Evolutionary conservation across 2,329 filamentous ascomycete genomes (phyloP).

Genomic region (Ceratocystis variospora): DNA sequence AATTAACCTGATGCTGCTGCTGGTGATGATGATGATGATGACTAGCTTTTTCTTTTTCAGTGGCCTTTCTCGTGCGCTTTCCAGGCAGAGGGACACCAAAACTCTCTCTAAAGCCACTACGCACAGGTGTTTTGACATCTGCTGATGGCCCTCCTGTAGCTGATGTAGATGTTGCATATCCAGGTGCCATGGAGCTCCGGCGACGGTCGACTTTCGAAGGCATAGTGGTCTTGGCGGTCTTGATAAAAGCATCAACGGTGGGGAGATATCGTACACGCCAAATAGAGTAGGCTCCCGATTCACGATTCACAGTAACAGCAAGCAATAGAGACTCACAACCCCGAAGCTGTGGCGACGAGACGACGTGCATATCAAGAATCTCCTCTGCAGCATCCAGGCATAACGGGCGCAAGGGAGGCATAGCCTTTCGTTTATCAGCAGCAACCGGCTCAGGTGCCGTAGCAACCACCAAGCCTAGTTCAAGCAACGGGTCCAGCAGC

Average conservation of each 20-base stretch:
- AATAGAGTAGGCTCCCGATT: slow-evolving; percentile 63
- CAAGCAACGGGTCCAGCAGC: slow-evolving; percentile 71
- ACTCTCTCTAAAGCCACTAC: slow-evolving; percentile 60
- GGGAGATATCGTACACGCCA: slow-evolving; percentile 73
- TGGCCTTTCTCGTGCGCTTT: slow-evolving; percentile 35
- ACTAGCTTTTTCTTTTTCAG: slow-evolving; percentile 26
- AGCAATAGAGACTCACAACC: slow-evolving; percentile 46
- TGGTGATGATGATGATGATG: not conserved
- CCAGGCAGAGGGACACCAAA: slow-evolving; percentile 47
- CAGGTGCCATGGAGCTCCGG: slow-evolving; percentile 51
- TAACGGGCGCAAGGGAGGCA: slow-evolving; percentile 31
- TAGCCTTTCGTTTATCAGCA: slow-evolving; percentile 22
- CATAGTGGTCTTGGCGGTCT: slow-evolving; percentile 22
- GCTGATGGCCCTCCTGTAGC: not conserved
- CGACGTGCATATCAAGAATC: slow-evolving; percentile 65
- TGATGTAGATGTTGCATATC: slow-evolving; percentile 23
- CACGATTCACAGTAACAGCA: slow-evolving; percentile 67
- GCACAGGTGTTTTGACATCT: slow-evolving; percentile 55
- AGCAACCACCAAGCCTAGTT: slow-evolving; percentile 65
- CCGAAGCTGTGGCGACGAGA: slow-evolving; percentile 39
- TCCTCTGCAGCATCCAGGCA: slow-evolving; percentile 65
- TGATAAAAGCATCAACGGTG: slow-evolving; percentile 44
- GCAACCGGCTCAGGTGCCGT: slow-evolving; percentile 36
- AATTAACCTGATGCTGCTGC: slow-evolving; percentile 32
- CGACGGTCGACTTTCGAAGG: slow-evolving; percentile 35